phyloP scores from a whole-genome alignment of 176 grass and related monocot species.

The Oryza punctata region DNA sequence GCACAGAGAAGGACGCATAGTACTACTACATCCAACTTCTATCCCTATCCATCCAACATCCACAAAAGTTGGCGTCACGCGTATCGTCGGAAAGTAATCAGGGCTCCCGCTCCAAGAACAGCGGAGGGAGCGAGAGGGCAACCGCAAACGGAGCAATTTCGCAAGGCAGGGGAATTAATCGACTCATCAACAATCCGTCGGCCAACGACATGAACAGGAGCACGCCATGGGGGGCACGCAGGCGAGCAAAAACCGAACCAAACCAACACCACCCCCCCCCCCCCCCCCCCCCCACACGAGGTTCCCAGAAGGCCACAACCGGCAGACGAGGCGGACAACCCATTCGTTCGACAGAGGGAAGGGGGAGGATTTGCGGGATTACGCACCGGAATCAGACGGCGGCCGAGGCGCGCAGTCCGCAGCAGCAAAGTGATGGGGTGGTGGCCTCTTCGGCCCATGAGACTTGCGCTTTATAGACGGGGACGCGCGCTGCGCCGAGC shows the following conservation, averaged over 20 bases:
- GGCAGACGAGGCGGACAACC: too few species aligned
- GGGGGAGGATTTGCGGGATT: background rate
- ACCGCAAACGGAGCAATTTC: background rate
- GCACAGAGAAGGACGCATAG: background rate
- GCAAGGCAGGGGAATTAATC: background rate
- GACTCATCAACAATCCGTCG: background rate
- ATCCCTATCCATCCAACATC: conserved; percentile 26
- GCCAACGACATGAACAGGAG: background rate
- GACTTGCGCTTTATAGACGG: conserved; percentile 22
- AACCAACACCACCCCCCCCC: background rate
- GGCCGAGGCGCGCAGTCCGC: background rate
- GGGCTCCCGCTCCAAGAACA: background rate
- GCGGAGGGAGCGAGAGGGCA: background rate
- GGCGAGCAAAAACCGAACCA: background rate
- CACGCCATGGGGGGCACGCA: background rate
- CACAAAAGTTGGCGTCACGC: background rate
- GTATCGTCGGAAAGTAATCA: background rate
- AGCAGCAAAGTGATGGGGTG: background rate
- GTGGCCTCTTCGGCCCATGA: background rate
- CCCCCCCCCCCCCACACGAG: too few species aligned
- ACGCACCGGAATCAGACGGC: conserved; percentile 16
- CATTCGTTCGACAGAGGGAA: background rate
- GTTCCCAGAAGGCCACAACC: background rate
- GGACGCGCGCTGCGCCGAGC: background rate
- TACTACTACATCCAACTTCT: background rate